Evolutionary conservation across 2,329 filamentous ascomycete genomes (phyloP).

Genomic region (Fulvia fulva): DNA sequence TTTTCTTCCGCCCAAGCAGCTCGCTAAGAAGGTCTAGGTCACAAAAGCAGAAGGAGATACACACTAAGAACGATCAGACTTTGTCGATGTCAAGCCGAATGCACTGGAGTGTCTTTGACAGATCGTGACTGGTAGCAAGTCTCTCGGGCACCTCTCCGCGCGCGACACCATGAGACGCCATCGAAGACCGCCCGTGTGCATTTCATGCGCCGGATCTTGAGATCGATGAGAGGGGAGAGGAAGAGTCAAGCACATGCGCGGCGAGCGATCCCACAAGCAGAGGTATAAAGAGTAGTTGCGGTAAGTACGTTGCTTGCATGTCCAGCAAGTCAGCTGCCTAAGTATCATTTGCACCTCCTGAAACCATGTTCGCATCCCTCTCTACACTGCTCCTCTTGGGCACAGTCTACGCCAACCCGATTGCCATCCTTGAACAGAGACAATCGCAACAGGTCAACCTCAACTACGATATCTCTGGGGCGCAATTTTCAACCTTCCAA

Average conservation of each 20-base stretch:
- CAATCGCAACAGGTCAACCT: constrained; percentile 10
- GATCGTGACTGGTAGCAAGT: not conserved
- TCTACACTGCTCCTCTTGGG: not conserved
- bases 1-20: not conserved
- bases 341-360: not conserved
- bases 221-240: not conserved
- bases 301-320: not conserved
- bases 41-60: not conserved
- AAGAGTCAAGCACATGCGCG: not conserved
- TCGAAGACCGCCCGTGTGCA: not conserved
- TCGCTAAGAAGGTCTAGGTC: not conserved
- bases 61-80: not conserved
- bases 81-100: not conserved
- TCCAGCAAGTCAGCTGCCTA: not conserved
- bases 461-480: constrained; percentile 7
- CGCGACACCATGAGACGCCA: not conserved
- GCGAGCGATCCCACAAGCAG: not conserved
- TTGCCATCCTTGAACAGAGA: constrained; percentile 4
- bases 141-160: not conserved
- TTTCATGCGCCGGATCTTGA: not conserved
- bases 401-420: constrained; percentile 4
- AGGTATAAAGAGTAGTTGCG: not conserved
- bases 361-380: not conserved
- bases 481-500: constrained; percentile 11
- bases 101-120: not conserved